Evolutionary conservation across 2,329 filamentous ascomycete species (phyloP).

Genomic region (Colletotrichum nymphaeae): DNA sequence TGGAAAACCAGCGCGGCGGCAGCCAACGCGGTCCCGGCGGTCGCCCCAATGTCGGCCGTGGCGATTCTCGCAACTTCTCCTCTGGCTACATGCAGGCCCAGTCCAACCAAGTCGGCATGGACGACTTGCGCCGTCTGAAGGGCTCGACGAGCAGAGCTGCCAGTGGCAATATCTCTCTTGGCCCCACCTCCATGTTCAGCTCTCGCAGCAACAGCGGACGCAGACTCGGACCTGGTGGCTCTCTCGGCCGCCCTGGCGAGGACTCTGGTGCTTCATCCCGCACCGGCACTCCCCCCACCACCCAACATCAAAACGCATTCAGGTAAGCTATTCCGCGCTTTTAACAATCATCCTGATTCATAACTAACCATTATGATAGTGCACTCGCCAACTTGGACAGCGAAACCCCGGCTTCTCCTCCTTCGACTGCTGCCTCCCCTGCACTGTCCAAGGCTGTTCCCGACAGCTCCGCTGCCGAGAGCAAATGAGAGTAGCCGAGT

Average conservation of each 20-base stretch:
- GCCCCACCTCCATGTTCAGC: conserved; percentile 87
- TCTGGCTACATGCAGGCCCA: conserved; percentile 76
- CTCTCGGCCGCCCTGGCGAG: conserved; percentile 79
- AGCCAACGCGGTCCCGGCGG: conserved; percentile 76
- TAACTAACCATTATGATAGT: conserved; percentile 52
- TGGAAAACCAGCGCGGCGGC: conserved; percentile 70
- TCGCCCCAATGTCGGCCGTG: conserved; percentile 80
- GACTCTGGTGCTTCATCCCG: conserved; percentile 90
- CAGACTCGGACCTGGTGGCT: conserved; percentile 79
- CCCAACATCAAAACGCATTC: conserved; percentile 88
- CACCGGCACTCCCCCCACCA: conserved; percentile 85
- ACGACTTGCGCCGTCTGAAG: conserved; percentile 89
- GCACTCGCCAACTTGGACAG: conserved; percentile 71
- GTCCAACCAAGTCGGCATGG: conserved; percentile 89
- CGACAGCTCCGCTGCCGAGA: conserved; percentile 56
- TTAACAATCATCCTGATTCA: not conserved
- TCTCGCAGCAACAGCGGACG: conserved; percentile 93
- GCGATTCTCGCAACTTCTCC: conserved; percentile 88
- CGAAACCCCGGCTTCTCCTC: conserved; percentile 75
- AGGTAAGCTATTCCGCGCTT: conserved; percentile 70
- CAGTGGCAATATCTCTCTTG: conserved; percentile 75
- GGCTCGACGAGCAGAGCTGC: conserved; percentile 67
- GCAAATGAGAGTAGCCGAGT: conserved; percentile 51
- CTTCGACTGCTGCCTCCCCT: conserved; percentile 75
- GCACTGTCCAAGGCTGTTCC: conserved; percentile 72